These are phyloP conservation scores for Myxozyma udenii DNA, from an alignment of 805 yeast genomes.

Conservation along the genomic window DNA sequence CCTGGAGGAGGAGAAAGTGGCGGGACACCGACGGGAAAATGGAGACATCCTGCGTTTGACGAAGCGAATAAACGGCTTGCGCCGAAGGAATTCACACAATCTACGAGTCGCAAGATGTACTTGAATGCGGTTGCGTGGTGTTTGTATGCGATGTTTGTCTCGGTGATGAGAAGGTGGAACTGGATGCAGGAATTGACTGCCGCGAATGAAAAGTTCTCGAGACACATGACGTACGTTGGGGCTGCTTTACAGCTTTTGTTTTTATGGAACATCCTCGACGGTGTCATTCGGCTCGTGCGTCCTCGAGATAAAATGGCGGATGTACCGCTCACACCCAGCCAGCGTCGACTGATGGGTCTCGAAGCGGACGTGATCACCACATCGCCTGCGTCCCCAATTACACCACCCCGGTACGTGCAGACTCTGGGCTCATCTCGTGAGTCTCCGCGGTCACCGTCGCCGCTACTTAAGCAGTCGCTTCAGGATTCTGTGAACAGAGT, in stretches of 20 bases:
- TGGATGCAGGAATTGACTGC: constrained; percentile 15
- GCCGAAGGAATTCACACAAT: constrained; percentile 28
- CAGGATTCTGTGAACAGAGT: constrained; percentile 10
- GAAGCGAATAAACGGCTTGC: constrained; percentile 22
- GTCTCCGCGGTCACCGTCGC: constrained; percentile 27
- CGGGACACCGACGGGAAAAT: constrained; percentile 29
- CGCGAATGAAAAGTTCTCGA: constrained; percentile 7
- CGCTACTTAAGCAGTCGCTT: constrained; percentile 25
- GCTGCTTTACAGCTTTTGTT: constrained; percentile 25
- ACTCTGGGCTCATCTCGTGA: constrained; percentile 26
- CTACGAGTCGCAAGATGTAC: constrained; percentile 27
- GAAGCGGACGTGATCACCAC: constrained; percentile 2
- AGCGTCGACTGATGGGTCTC: constrained; percentile 30
- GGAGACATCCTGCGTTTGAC: constrained; percentile 33
- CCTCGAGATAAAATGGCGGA: constrained; percentile 26
- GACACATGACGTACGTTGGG: constrained; percentile 14
- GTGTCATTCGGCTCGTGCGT: constrained; percentile 19
- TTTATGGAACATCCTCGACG: constrained; percentile 31
- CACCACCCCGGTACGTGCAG: constrained; percentile 32
- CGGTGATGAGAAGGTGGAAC: constrained; percentile 13
- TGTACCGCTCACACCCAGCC: constrained; percentile 31
- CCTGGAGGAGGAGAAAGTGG: constrained; percentile 16
- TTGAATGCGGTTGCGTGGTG: constrained; percentile 28
- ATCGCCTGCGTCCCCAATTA: constrained; percentile 26
- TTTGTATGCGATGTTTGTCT: constrained; percentile 10